These are phyloP conservation scores for Capronia epimyces DNA, from an alignment of 2,329 filamentous ascomycete genomes.

Conservation along the genomic window DNA sequence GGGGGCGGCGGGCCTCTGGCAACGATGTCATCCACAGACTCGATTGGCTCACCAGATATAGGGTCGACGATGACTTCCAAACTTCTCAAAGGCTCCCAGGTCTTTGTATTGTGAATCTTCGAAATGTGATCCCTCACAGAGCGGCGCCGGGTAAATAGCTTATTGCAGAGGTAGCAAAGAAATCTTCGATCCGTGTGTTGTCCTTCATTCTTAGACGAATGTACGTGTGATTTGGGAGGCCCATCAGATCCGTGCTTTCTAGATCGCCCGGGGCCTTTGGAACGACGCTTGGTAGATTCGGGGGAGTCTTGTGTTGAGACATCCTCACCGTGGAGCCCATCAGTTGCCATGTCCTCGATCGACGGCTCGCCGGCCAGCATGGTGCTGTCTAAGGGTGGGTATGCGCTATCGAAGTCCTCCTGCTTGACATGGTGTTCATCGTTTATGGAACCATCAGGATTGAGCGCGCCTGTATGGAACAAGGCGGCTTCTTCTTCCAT, in stretches of 20 bases:
- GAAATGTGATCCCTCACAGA: constrained; percentile 29
- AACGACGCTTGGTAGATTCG: constrained; percentile 9
- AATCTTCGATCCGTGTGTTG: constrained; percentile 29
- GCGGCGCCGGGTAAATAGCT: constrained; percentile 28
- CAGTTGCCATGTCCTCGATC: constrained; percentile 13
- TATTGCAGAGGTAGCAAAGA: constrained; percentile 29
- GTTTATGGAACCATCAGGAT: constrained; percentile 3
- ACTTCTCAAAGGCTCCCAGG: constrained; percentile 27
- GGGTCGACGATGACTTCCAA: constrained; percentile 29
- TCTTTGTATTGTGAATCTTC: constrained; percentile 29
- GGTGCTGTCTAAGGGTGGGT: constrained; percentile 17
- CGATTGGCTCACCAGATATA: constrained; percentile 24
- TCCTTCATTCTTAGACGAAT: constrained; percentile 30
- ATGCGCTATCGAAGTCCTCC: constrained; percentile 14
- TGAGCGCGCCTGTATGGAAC: constrained; percentile 2
- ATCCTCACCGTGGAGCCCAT: constrained; percentile 3
- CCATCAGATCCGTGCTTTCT: constrained; percentile 19
- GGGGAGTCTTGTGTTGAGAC: constrained; percentile 3
- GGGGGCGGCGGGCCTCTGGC: constrained; percentile 26
- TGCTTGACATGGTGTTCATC: constrained; percentile 18
- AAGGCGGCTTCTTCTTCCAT: constrained; percentile 20
- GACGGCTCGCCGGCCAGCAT: constrained; percentile 1
- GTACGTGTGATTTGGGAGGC: constrained; percentile 20
- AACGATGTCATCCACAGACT: constrained; percentile 27
- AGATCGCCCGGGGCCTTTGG: constrained; percentile 23